Evolutionary conservation across 441 rosid species (phyloP).

Genomic region (Macaranga tanarius): DNA sequence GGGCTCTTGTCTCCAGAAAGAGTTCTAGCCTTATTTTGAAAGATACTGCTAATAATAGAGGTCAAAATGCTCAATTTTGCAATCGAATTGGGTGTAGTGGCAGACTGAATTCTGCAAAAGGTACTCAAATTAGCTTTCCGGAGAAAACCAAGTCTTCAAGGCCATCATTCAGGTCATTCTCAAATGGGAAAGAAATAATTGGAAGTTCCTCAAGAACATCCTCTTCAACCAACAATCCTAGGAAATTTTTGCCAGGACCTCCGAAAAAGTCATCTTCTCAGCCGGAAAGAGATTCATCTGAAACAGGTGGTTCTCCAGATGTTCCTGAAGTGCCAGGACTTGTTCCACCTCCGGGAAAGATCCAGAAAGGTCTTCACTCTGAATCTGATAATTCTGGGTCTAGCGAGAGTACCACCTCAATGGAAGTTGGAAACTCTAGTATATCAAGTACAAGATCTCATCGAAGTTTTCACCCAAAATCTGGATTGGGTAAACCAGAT

Average conservation of each 20-base stretch:
- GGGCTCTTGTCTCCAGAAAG: constrained; percentile 49
- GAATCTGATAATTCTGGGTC: constrained; percentile 35
- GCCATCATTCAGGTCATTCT: constrained; percentile 44
- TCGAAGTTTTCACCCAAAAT: constrained; percentile 44
- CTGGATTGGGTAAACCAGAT: constrained; percentile 46
- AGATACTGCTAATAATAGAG: constrained; percentile 54
- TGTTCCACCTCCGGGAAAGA: constrained; percentile 37
- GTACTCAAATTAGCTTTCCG: constrained; percentile 40
- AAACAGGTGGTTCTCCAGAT: constrained; percentile 55
- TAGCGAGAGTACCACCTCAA: constrained; percentile 26
- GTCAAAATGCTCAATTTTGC: constrained; percentile 56
- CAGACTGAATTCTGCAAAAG: constrained; percentile 54
- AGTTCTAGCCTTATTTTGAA: constrained; percentile 55
- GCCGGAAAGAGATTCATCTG: constrained; percentile 59
- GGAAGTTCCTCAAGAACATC: constrained; percentile 67
- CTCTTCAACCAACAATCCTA: constrained; percentile 37
- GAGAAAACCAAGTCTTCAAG: constrained; percentile 58
- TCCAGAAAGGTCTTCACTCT: constrained; percentile 37
- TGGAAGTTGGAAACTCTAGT: constrained; percentile 53
- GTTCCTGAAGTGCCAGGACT: constrained; percentile 47
- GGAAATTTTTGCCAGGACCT: constrained; percentile 39
- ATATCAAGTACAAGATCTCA: constrained; percentile 45
- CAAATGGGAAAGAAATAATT: constrained; percentile 61
- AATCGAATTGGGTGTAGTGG: constrained; percentile 64
- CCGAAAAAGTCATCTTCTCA: constrained; percentile 47